A percentile compares a stretch with the other conserved stretches of the same genome.
These are phyloP conservation scores for Dictyostelium firmibasis DNA, from an alignment of 78 protist species.

Conservation along the genomic window DNA sequence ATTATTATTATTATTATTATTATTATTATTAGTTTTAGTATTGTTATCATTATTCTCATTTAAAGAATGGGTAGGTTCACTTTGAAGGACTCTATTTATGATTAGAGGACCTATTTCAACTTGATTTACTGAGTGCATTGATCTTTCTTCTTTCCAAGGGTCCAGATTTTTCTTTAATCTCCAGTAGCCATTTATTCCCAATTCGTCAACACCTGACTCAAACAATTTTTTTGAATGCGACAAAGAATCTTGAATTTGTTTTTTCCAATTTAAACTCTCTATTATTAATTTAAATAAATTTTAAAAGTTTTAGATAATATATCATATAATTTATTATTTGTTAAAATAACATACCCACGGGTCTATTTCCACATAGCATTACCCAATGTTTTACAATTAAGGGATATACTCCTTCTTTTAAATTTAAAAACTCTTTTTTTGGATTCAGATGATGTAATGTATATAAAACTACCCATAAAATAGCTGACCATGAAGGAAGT, in stretches of 20 bases:
- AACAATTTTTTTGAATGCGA: slow-evolving; percentile 12
- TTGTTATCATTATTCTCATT: no score
- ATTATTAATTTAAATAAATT: not conserved
- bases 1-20: not conserved
- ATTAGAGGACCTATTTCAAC: not conserved
- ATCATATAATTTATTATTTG: no score
- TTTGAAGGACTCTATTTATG: not conserved
- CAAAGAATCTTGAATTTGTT: slow-evolving; percentile 14
- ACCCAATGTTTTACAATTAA: not conserved
- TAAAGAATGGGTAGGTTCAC: not conserved
- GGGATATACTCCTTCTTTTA: not conserved
- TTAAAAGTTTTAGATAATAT: no score
- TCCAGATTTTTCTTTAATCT: not conserved
- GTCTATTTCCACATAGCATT: not conserved
- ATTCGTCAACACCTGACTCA: not conserved
- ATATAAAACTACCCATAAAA: not conserved
- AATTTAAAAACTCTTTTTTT: slow-evolving; percentile 4
- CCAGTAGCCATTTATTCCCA: slow-evolving; percentile 14
- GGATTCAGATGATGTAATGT: not conserved
- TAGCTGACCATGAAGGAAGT: not conserved
- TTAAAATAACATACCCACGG: not conserved
- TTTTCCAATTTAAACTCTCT: not conserved
- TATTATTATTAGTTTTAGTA: no score
- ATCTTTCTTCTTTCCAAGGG: slow-evolving; percentile 10
- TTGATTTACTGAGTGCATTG: not conserved